phyloP scores from a whole-genome alignment of 2,329 filamentous ascomycete species.

The Sporothrix curviconia region DNA sequence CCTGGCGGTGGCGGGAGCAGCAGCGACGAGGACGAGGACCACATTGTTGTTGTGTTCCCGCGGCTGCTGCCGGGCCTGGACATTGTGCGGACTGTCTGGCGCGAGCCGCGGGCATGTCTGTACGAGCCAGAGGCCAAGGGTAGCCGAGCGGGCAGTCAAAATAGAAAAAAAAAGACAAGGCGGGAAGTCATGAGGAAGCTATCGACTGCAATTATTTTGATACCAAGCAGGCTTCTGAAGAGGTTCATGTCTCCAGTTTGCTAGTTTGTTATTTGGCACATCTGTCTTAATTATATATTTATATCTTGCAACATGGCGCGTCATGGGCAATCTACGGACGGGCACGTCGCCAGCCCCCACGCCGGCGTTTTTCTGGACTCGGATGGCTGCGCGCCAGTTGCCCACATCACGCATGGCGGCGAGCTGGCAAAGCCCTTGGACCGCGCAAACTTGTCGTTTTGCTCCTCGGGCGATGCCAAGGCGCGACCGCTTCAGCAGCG shows the following conservation, averaged over 20 bases:
- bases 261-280: not conserved
- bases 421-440: constrained; percentile 50
- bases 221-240: not conserved
- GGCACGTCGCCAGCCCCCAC: constrained; percentile 19
- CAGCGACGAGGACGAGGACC: constrained; percentile 63
- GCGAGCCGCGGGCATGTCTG: constrained; percentile 73
- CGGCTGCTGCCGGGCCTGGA: constrained; percentile 64
- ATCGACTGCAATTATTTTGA: no score
- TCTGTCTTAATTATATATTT: not conserved
- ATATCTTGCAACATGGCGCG: not conserved
- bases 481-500: constrained; percentile 45
- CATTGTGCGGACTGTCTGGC: constrained; percentile 85
- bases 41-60: constrained; percentile 93
- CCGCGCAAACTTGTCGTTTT: constrained; percentile 56
- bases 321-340: not conserved
- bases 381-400: constrained; percentile 29
- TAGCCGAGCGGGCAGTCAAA: no score
- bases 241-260: not conserved
- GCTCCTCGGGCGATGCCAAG: constrained; percentile 45
- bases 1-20: not conserved
- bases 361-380: constrained; percentile 21
- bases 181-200: no score
- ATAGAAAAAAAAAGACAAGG: no score
- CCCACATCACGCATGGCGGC: constrained; percentile 40
- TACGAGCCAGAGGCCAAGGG: constrained; percentile 47